Evolutionary conservation across 306 rosid species (phyloP), one percentile per base, ranked within the genome.

Genomic region (Castanea mollissima): DNA sequence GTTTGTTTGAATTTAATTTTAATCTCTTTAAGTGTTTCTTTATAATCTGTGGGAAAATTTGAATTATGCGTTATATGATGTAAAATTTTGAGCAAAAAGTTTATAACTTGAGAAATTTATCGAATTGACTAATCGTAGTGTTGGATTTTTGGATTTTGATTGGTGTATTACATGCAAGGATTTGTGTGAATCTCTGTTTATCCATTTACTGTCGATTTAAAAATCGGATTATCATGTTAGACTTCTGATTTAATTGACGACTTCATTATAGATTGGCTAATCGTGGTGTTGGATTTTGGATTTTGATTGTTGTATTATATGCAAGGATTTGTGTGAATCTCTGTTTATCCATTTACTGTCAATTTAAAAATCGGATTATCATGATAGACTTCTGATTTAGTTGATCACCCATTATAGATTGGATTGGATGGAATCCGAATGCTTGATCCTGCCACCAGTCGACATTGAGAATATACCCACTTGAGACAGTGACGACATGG

Each of bases 381-480:
- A 15, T 35, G 20, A 73, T 46, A 49, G 16, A 49, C 54, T 49
- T 49, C 16, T 49, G 16, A 49, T 49, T 49, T 12, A 9, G 2
- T 49, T 49, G 14, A 49, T 49, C 16, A 49, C 54, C 71, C 74
- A 41, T 80, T 75, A 54, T 92, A 94, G 98, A 87, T 94, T 91
- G 93, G 93, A 75, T 78, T 94, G 86, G 98, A 94, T 86, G 98
- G 95, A 57, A 89, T 94, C 74, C 94, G 90, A 1, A 94, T 94
- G 98, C 93, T 92, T 79, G 97, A 91, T 82, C 98, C 97, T 73
- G 78, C 85, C 81, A 88, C 93, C 52, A 87, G 88, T 78, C 91
- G 93, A 91, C 90, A 49, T 86, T 94, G 87, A 89, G 97, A 82
- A 92, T 94, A 79, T 94, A 94, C 80, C 90, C 97, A 63, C 97